Evolutionary conservation across 176 grass and related monocot species (phyloP), one percentile per base, ranked within the genome.

Genomic region (Avena sativa): DNA sequence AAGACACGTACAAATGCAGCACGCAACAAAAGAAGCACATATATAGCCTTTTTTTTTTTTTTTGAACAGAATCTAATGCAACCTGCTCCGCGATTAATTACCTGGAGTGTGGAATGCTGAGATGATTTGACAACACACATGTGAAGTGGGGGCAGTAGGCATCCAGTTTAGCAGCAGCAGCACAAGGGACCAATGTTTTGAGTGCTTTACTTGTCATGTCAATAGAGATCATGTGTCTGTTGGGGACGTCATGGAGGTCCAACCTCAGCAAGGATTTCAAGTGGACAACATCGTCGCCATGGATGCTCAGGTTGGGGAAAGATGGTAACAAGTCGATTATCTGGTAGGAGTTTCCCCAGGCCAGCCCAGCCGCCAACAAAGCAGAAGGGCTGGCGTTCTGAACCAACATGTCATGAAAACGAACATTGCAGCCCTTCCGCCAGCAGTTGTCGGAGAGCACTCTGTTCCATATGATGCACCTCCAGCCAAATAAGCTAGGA

Each of bases 241-340:
- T 67, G 14, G 14, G 2, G 13, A 34, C 26, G 64, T 15, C 63
- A 9, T 9, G 9, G 46, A 48, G 0, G 11, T 64, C 23, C 28
- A 34, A 34, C 64, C 64, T 67, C 64, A 67, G 5, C 64, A 32
- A 34, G 64, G 28, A 30, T 66, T 66, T 66, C 25, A 30, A 0
- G 62, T 66, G 62, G 62, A 66, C 62, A 66, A 66, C 62, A 32
- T 66, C 26, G 26, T 66, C 62, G 7, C 62, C 12, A 15, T 66
- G 62, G 62, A 66, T 66, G 62, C 62, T 34, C 26, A 67, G 64
- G 26, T 67, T 67, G 64, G 64, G 64, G 13, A 34, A 67, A 67
- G 64, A 34, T 34, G 28, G 64, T 15, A 16, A 14, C 26, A 32
- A 8, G 64, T 16, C 64, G 17, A 20, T 57, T 8, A 1, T 57